Percentiles rank a stretch among this genome's conserved stretches.
Conservation (phyloP, 2,329 filamentous ascomycete species). For the Fusarium bactridioides region DNA sequence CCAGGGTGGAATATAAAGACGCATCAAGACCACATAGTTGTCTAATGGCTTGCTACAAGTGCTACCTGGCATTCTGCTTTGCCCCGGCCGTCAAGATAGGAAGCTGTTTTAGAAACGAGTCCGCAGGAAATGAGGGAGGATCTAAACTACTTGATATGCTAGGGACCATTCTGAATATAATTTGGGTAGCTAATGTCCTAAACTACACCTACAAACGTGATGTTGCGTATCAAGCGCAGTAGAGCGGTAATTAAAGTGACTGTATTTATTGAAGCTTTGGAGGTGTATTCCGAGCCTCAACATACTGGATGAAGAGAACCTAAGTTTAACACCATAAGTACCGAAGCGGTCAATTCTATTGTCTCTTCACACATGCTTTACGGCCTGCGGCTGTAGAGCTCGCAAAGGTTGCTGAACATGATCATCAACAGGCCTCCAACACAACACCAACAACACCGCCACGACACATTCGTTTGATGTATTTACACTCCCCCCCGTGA, state of each 20-base stretch:
- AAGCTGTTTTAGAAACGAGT: too few species aligned
- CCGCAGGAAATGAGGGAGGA: not conserved
- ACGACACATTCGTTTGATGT: not conserved
- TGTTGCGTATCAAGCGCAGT: not conserved
- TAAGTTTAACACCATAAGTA: not conserved
- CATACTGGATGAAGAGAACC: rapidly evolving
- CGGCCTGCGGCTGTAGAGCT: not conserved
- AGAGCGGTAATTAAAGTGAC: rapidly evolving
- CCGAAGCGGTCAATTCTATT: not conserved
- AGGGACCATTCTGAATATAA: rapidly evolving
- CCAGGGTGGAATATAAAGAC: rapidly evolving
- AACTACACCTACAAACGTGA: not conserved
- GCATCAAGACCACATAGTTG: too few species aligned
- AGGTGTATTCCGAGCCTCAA: rapidly evolving
- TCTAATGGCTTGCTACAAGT: not conserved
- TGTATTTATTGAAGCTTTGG: rapidly evolving
- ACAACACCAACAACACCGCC: not conserved
- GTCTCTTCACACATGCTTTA: not conserved
- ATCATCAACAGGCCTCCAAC: not conserved
- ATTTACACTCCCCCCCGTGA: not conserved
- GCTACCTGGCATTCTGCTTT: too few species aligned
- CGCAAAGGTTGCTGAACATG: not conserved
- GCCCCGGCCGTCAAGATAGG: too few species aligned
- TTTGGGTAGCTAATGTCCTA: rapidly evolving
- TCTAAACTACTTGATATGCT: rapidly evolving